Base-by-base conservation (phyloP, 257 asterid genomes). In the Jacaranda copaia region DNA sequence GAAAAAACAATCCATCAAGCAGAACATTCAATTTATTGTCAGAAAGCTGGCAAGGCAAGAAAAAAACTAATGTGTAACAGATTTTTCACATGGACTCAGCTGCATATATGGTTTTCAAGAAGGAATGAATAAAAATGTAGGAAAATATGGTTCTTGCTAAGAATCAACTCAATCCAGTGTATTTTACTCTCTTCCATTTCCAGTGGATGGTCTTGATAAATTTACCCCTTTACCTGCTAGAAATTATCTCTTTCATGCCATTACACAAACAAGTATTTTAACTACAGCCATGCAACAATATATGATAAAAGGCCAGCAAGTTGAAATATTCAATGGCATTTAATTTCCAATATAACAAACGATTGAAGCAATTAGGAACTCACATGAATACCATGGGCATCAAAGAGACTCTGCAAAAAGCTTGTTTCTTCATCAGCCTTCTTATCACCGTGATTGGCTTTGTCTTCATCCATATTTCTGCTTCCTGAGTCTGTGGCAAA, bases 371-470 rank as follows among this genome's bases (percentile, higher is more conserved):
- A 68, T 15, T 20, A 56, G 72, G 67, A 76, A 79, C 96, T 91
- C 82, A 94, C 99, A 79, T 94, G 99, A 80, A 94, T 91, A 66
- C 98, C 98, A 59, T 94, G 91, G 56, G 96, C 90, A 61, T 87
- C 93, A 79, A 94, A 94, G 76, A 94, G 99, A 85, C 84, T 77
- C 89, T 81, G 92, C 79, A 94, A 81, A 67, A 94, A 80, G 85
- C 82, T 87, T 4, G 89, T 85, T 79, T 93, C 99, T 79, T 87
- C 98, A 68, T 92, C 93, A n/a, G 78, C 80, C 66, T 84, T 88
- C 64, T 63, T 79, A 73, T 86, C 82, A 58, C 72, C 84, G 67
- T 70, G 68, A 72, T 56, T 64, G 62, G 76, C 87, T 20, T 70
- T 81, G 40, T 70, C 86, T 73, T 85, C 87, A 36, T 76, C 87